Evolutionary conservation across 352 stramenopile genomes (phyloP), one percentile per base, ranked within the genome.

Genomic region (Globisporangium abappressorium): DNA sequence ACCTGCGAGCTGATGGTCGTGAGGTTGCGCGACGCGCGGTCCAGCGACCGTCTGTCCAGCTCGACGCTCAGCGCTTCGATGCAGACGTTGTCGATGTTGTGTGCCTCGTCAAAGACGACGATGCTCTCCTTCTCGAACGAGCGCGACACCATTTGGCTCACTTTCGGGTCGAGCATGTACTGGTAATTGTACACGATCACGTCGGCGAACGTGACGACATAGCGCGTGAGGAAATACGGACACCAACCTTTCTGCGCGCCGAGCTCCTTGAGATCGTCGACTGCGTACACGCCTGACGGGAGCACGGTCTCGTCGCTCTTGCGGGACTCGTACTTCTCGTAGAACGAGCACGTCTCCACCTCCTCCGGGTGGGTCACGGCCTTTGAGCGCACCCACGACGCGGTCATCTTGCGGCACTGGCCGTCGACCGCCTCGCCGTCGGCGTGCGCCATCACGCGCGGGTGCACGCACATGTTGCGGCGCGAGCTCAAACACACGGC

Each of bases 171-270:
- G 28, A 99, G 87, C 96, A 99, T 99, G 81, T 99, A 99, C 85
- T 99, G 97, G 84, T 99, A 99, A 74, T 99, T 99, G 84, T 98
- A 99, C 51, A 99, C 96, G 2, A 99, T 74, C 49, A 99, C 93
- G 64, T 99, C 98, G 1, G 98, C 97, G 68, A 99, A 97, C 8
- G 94, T 97, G 46, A 99, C 97, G 1, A 98, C 93, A 68, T 99
- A 96, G 64, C 98, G 84, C 30, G 98, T 98, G 54, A 99, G 73
- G 69, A 99, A 99, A 74, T 99, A 99, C 1, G 98, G 98, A 79
- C 98, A 99, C 94, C 95, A 99, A 18, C 91, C 90, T 43, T 93
- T 93, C 38, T 89, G 64, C 20, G 81, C 76, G 2, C 97, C 98
- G 58, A 98, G 85, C 24, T 89, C 87, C 76, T 98, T 98, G 11